phyloP scores from a whole-genome alignment of 2,329 filamentous ascomycete species.

The Ambrosiella beaveri region DNA sequence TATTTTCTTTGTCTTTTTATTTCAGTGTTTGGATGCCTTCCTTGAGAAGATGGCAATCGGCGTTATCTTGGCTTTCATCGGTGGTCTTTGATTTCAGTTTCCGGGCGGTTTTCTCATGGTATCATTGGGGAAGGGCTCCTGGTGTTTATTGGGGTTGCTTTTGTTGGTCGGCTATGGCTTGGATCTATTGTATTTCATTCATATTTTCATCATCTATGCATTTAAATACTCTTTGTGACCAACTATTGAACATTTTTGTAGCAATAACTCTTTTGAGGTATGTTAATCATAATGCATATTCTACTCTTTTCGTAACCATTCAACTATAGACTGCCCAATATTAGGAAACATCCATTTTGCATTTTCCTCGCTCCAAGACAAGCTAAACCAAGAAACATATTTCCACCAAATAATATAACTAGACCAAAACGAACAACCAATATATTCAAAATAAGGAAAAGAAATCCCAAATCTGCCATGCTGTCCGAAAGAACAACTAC shows the following conservation, averaged over 20 bases:
- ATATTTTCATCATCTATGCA: background rate
- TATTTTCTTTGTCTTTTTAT: constrained; percentile 15
- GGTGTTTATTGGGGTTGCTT: background rate
- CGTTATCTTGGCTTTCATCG: background rate
- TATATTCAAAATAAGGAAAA: background rate
- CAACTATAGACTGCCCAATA: background rate
- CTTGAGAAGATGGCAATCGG: constrained; percentile 12
- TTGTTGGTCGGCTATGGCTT: background rate
- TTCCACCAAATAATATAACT: background rate
- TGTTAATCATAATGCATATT: no score
- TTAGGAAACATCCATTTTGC: background rate
- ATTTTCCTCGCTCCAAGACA: background rate
- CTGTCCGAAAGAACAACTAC: no score
- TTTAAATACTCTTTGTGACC: background rate
- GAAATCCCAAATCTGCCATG: background rate
- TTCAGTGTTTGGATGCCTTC: constrained; percentile 3
- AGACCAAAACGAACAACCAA: constrained; percentile 1
- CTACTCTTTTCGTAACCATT: background rate
- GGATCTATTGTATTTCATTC: background rate
- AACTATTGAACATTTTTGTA: background rate
- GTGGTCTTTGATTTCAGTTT: background rate
- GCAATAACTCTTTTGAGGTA: no score
- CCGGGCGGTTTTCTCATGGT: background rate
- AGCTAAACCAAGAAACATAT: background rate
- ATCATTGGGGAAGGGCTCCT: background rate